phyloP scores from a whole-genome alignment of 2,329 filamentous ascomycete species.

The Laburnicola sp. region DNA sequence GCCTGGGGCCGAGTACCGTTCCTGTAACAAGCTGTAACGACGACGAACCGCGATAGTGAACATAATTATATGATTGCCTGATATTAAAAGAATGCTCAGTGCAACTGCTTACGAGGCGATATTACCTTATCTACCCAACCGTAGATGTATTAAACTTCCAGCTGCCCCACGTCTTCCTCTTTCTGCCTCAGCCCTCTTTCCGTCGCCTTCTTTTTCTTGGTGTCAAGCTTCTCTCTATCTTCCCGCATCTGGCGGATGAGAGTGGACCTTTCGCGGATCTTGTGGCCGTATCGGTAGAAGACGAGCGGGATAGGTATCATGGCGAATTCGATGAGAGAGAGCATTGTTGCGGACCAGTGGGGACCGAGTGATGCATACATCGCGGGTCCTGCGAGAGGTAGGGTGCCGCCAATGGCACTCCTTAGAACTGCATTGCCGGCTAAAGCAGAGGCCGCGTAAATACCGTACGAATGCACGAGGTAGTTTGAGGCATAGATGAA shows the following conservation, averaged over 20 bases:
- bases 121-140: too few relatives aligned
- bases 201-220: constrained; percentile 43
- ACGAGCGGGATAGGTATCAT: constrained; percentile 79
- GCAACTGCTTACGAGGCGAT: too few relatives aligned
- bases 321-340: constrained; percentile 71
- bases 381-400: constrained; percentile 73
- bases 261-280: constrained; percentile 59
- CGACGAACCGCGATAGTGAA: too few relatives aligned
- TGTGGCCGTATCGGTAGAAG: constrained; percentile 67
- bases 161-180: constrained; percentile 3
- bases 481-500: constrained; percentile 87
- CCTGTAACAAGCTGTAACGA: too few relatives aligned
- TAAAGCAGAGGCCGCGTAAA: constrained; percentile 79
- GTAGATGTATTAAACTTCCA: too few relatives aligned
- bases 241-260: constrained; percentile 56
- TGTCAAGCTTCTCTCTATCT: constrained; percentile 48
- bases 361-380: constrained; percentile 69
- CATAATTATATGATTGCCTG: too few relatives aligned
- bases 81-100: too few relatives aligned
- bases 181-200: constrained; percentile 50
- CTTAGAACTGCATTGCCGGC: constrained; percentile 78
- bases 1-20: too few relatives aligned
- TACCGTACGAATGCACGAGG: constrained; percentile 74
- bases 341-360: constrained; percentile 76
- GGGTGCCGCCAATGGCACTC: constrained; percentile 71